Conservation (phyloP, 202 grass and related monocot genomes). For the Bolboschoenoplectus hybrid region DNA sequence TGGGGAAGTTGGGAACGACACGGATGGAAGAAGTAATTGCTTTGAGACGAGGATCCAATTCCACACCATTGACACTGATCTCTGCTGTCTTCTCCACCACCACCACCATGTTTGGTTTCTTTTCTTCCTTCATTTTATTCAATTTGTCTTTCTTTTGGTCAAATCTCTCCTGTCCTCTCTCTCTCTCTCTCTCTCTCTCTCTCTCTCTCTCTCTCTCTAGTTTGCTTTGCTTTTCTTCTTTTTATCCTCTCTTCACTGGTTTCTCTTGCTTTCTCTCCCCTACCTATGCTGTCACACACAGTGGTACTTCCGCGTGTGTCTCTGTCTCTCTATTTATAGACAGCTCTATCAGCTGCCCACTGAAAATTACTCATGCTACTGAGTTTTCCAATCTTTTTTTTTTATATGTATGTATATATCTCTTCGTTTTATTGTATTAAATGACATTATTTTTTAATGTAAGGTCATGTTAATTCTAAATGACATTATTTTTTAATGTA, state of each 20-base stretch:
- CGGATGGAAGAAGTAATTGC: constrained; percentile 72
- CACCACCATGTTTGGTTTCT: constrained; percentile 22
- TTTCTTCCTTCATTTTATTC: constrained; percentile 26
- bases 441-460: too few relatives aligned
- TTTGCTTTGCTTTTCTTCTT: too few relatives aligned
- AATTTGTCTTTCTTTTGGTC: background rate
- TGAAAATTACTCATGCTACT: background rate
- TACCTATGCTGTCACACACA: constrained; percentile 32
- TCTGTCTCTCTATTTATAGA: constrained; percentile 41
- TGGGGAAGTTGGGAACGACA: constrained; percentile 86
- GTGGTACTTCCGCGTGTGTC: constrained; percentile 25
- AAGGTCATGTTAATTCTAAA: too few relatives aligned
- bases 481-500: too few relatives aligned
- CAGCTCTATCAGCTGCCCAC: constrained; percentile 11
- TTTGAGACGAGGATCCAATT: constrained; percentile 54
- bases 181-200: background rate
- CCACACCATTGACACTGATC: background rate
- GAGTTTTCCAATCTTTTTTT: background rate
- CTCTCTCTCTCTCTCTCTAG: background rate
- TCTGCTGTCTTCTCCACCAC: background rate
- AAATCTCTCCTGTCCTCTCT: background rate
- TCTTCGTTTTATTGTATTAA: background rate
- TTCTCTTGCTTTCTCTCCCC: constrained; percentile 20
- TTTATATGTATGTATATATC: background rate
- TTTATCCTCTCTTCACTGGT: background rate